Evolutionary conservation across 2,329 filamentous ascomycete species (phyloP).

Genomic region (Hymenotorrendiella dingleyae): DNA sequence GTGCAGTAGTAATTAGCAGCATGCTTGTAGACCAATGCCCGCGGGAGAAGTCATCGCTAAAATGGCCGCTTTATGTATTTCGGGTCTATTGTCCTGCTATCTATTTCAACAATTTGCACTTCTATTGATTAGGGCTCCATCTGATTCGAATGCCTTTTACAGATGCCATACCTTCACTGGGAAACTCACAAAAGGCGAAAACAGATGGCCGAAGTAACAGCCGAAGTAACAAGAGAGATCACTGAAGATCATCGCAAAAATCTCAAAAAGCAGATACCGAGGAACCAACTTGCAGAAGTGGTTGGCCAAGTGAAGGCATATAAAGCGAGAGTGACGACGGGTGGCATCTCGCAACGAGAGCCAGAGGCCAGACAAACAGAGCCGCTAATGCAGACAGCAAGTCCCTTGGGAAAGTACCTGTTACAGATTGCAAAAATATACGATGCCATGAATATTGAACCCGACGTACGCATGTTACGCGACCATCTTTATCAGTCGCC

Average conservation of each 20-base stretch:
- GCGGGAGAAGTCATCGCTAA: no score
- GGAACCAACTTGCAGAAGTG: background rate
- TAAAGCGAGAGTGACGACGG: no score
- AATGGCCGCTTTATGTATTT: no score
- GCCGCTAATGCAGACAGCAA: background rate
- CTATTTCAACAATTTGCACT: background rate
- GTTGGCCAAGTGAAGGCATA: background rate
- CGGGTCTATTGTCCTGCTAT: no score
- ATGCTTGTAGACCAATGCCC: no score
- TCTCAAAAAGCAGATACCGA: background rate
- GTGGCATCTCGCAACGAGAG: no score
- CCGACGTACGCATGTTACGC: background rate
- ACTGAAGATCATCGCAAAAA: no score
- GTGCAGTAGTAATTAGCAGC: no score
- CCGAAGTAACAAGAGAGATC: background rate
- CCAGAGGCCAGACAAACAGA: background rate
- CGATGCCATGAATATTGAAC: background rate
- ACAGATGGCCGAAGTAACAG: background rate
- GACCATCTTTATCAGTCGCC: conserved; percentile 1
- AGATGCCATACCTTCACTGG: conserved; percentile 7
- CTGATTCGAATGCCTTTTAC: background rate
- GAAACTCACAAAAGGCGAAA: background rate
- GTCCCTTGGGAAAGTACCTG: conserved; percentile 1
- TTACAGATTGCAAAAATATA: conserved; percentile 1
- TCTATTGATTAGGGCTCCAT: background rate